Evolutionary conservation across 2,329 filamentous ascomycete genomes (phyloP).

Genomic region (Scytalidium sp.): DNA sequence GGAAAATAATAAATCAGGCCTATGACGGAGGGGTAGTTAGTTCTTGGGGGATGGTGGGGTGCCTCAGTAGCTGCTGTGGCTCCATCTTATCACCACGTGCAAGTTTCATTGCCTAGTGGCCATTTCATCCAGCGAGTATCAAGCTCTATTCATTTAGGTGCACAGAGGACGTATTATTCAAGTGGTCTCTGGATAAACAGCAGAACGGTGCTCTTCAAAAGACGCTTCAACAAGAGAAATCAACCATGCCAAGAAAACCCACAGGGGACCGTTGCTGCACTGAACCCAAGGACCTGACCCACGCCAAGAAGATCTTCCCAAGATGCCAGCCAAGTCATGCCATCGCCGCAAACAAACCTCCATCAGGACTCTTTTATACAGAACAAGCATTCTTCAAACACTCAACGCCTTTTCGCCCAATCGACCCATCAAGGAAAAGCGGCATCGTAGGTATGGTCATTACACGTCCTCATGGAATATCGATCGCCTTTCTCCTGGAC

Average conservation of each 20-base stretch:
- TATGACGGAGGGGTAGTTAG: not conserved
- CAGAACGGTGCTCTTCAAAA: not conserved
- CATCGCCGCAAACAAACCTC: not conserved
- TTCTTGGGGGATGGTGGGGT: too few species aligned
- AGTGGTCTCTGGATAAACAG: not conserved
- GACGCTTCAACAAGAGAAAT: not conserved
- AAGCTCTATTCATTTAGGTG: not conserved
- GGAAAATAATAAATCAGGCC: too few species aligned
- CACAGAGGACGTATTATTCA: not conserved
- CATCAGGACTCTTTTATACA: not conserved
- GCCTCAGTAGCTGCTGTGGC: not conserved
- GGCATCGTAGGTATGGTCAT: conserved; percentile 6
- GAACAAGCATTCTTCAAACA: not conserved
- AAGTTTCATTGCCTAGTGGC: not conserved
- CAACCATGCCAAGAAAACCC: not conserved
- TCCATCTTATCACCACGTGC: not conserved
- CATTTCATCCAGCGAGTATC: not conserved
- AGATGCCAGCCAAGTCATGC: not conserved
- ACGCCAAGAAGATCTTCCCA: not conserved
- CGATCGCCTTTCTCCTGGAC: conserved; percentile 65
- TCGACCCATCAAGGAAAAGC: not conserved
- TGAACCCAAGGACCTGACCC: not conserved
- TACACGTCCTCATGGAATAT: conserved; percentile 69
- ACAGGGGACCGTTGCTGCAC: not conserved
- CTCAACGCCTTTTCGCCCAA: conserved; percentile 2